Base-by-base conservation (phyloP, 2,329 filamentous ascomycete species). In the Apiospora koreana region DNA sequence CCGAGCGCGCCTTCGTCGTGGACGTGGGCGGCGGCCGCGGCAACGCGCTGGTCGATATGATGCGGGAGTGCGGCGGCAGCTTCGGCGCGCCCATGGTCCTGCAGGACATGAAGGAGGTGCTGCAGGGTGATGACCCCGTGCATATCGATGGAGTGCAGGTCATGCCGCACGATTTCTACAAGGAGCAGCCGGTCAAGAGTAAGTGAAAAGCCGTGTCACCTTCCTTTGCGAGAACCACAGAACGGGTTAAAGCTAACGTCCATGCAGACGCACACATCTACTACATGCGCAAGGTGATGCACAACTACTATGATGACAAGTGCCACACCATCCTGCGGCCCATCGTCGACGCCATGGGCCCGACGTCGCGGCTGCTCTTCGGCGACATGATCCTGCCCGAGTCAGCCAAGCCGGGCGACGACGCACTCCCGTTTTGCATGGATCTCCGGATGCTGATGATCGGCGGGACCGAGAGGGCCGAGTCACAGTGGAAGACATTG, bases 61-160 rank as follows among this genome's bases (percentile, higher is more conserved):
- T 76, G 31, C 73, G 76, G 18, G 74, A 77, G 16, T 75, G 74
- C 46, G 74, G 72, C 3, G 75, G 74, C 31, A 64, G 69, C 2
- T 77, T 75, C 71, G 75, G 75, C 62, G 75, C 72, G 28, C 76
- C 76, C 62, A 74, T 77, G 68, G 76, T 80, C 25, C 68, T 81
- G 4, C 79, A 81, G 54, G 80, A 81, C n/a, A 71, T 81, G 16
- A 74, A 78, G 1, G 74, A 75, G n/a, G 79, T 81, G 23, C 77
- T 81, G 25, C 75, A 79, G 75, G 18, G 80, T 74, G 16, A 45
- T 1, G 69, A 71, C 18, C 58, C 69, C 0, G 69, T 71, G 1
- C 58, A n/a, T 0, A 21, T 68, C 16, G 45, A 68, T 2, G 66
- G 66, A 2, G 35, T 68, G 3, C 28, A 68, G 10, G 46, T 38